Conservation (phyloP, 78 protist genomes). For the Dictyostelium brefeldianum region DNA sequence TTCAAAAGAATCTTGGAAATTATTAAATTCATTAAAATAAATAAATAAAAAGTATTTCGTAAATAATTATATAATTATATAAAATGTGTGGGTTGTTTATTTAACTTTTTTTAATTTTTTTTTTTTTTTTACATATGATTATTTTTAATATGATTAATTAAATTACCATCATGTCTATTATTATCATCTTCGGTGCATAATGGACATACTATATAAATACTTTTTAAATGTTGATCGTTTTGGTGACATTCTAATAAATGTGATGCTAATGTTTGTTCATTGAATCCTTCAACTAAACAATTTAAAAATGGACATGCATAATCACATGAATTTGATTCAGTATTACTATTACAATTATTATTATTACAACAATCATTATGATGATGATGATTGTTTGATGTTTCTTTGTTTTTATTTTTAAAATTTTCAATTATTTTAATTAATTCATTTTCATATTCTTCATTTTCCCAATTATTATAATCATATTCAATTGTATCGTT, state of each 20-base stretch:
- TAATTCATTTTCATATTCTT: no score
- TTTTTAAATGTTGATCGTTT: neutral
- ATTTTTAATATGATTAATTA: neutral
- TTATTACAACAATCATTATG: no score
- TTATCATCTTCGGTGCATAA: neutral
- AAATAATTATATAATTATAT: no score
- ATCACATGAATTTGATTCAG: no score
- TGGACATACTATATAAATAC: slow-evolving; percentile 7
- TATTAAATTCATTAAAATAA: neutral
- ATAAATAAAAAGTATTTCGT: neutral
- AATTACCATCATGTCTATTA: neutral
- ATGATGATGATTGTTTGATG: no score
- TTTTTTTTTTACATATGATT: neutral
- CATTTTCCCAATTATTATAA: no score
- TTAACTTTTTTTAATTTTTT: neutral
- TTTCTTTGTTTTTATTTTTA: no score
- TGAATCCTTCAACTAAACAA: neutral
- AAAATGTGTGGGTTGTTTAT: neutral
- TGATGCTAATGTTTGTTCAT: neutral
- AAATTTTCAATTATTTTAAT: no score
- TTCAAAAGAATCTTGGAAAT: neutral
- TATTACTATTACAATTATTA: no score
- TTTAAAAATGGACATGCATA: slow-evolving; percentile 20
- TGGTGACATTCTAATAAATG: slow-evolving; percentile 3
- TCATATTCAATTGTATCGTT: no score